phyloP scores from a whole-genome alignment of 495 filamentous ascomycete species.

The Aspergillus steynii region DNA sequence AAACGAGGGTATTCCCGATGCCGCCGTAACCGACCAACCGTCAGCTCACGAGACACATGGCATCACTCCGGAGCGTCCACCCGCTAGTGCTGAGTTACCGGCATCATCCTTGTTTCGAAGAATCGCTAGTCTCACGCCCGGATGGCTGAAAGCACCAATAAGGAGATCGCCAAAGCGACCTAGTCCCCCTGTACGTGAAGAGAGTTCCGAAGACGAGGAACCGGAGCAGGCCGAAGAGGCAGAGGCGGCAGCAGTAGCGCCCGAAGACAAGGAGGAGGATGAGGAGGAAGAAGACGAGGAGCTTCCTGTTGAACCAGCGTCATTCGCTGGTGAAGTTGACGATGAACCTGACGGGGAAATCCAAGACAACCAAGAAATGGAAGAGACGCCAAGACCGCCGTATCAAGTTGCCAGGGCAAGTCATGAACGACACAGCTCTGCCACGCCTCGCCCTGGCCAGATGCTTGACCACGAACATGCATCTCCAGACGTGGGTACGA shows the following conservation, averaged over 20 bases:
- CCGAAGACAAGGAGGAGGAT: too few relatives aligned
- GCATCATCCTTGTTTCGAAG: constrained; percentile 41
- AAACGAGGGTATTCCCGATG: constrained; percentile 20
- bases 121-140: constrained; percentile 42
- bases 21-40: constrained; percentile 17
- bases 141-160: constrained; percentile 41
- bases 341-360: constrained; percentile 12
- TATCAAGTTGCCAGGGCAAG: constrained; percentile 8
- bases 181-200: constrained; percentile 19
- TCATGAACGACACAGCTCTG: constrained; percentile 12
- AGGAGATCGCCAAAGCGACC: constrained; percentile 21
- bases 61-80: constrained; percentile 29
- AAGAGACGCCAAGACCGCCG: constrained; percentile 11
- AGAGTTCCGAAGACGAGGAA: constrained; percentile 18
- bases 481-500: constrained; percentile 11
- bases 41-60: constrained; percentile 19
- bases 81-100: constrained; percentile 19
- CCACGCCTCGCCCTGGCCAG: background rate
- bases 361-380: constrained; percentile 14
- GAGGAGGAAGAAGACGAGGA: too few relatives aligned
- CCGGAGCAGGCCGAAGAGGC: constrained; percentile 18
- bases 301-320: too few relatives aligned
- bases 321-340: constrained; percentile 5
- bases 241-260: constrained; percentile 7
- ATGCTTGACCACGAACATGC: constrained; percentile 13